Conservation (phyloP, 495 filamentous ascomycete species). For the Friedmanniomyces endolithicus region DNA sequence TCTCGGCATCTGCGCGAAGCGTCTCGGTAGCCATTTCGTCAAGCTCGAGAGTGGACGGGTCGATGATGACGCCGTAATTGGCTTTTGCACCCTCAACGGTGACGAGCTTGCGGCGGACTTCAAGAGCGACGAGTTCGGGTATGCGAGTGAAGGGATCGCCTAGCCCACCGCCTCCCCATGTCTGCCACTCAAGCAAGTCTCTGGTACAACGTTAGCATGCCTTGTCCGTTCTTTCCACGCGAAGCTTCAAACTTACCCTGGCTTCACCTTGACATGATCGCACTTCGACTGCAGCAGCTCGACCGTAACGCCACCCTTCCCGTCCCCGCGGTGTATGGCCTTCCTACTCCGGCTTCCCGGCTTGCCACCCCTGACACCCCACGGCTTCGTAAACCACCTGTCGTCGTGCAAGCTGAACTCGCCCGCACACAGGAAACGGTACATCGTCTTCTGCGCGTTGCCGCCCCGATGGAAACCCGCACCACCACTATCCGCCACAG, state of each 20-base stretch:
- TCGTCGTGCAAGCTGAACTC: constrained; percentile 41
- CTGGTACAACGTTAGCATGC: constrained; percentile 12
- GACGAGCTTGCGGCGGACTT: constrained; percentile 38
- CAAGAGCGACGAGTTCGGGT: constrained; percentile 35
- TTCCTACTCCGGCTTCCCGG: constrained; percentile 37
- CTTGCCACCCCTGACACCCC: constrained; percentile 38
- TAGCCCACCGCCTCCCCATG: constrained; percentile 41
- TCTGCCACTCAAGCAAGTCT: constrained; percentile 41
- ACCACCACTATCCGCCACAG: constrained; percentile 38
- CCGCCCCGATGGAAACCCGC: constrained; percentile 38
- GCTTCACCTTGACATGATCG: constrained; percentile 38
- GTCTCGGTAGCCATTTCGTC: constrained; percentile 26
- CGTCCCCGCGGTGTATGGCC: constrained; percentile 31
- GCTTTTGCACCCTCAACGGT: constrained; percentile 34
- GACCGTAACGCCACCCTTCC: constrained; percentile 24
- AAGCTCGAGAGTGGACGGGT: constrained; percentile 25
- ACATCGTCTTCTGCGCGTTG: constrained; percentile 38
- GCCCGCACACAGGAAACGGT: constrained; percentile 36
- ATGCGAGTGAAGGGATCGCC: constrained; percentile 39
- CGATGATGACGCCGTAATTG: constrained; percentile 35
- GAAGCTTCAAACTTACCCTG: constrained; percentile 9
- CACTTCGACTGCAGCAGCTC: constrained; percentile 34
- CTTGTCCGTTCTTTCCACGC: not conserved
- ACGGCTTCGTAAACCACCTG: constrained; percentile 41
- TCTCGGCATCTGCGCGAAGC: constrained; percentile 22